Evolutionary conservation across 331 rosid species (phyloP).

Genomic region (Rhamnella rubrinervis): DNA sequence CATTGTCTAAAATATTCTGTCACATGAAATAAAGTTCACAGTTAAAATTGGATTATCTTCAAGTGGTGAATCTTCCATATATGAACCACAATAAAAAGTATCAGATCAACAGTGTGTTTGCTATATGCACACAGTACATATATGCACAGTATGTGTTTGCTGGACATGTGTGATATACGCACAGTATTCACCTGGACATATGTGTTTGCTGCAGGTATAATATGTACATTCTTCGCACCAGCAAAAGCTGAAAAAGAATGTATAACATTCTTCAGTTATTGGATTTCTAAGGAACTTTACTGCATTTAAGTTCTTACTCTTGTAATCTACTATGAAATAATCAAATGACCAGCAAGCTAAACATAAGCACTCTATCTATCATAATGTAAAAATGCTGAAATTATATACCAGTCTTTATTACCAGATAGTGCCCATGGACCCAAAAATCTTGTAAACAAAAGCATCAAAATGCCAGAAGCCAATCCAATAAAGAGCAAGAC

Average conservation of each 20-base stretch:
- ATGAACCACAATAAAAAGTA: neutral
- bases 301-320: constrained; percentile 7
- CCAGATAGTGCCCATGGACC: constrained; percentile 74
- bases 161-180: too few relatives aligned
- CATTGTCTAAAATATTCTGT: neutral
- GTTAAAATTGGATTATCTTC: neutral
- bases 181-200: constrained; percentile 95
- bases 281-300: constrained; percentile 26
- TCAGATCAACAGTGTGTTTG: neutral
- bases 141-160: constrained; percentile 70
- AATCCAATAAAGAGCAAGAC: constrained; percentile 79
- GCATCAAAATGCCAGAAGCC: constrained; percentile 70
- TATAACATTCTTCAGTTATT: constrained; percentile 28
- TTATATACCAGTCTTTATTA: constrained; percentile 27
- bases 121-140: neutral
- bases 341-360: constrained; percentile 3
- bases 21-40: neutral
- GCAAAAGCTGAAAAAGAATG: constrained; percentile 64
- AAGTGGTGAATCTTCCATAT: neutral
- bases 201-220: constrained; percentile 78
- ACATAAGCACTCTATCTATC: constrained; percentile 9
- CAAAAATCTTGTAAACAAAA: constrained; percentile 63
- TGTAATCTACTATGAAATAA: constrained; percentile 21
- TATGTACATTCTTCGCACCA: constrained; percentile 60
- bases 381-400: constrained; percentile 7